Base-by-base conservation (phyloP, 495 filamentous ascomycete species). In the Lophium mytilinum region DNA sequence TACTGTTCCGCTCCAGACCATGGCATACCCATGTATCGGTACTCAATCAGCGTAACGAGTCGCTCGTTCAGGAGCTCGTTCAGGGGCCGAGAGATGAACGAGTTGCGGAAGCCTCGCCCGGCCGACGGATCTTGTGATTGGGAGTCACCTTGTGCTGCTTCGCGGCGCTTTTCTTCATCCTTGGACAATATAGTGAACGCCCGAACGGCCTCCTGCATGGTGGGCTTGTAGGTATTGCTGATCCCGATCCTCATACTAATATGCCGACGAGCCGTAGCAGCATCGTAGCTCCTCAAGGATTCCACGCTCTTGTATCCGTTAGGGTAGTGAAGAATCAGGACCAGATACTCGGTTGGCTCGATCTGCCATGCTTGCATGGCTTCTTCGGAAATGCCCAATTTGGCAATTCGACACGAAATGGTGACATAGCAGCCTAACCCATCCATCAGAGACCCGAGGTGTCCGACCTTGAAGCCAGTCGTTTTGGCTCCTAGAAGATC, bases 351-450 rank as follows among this genome's bases (percentile, higher is more conserved):
- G 0, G 72, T 68, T 0, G 73, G 67, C 12, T 78, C 65, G 15
- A 97, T 68, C 50, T 83, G 75, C 92, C 92, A 97, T 12, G 89
- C 86, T 60, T 82, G 77, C 70, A 86, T 76, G 1, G 81, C 86
- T 58, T 91, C 88, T 30, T 86, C 77, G 2, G 89, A 89, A 30
- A 97, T 80, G 1, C 78, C 84, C 1, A 96, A 77, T 58, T 86
- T 86, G 0, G 73, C 71, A 48, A 89, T 78, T 0, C 83, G 83
- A 45, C 86, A 78, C 0, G 85, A 85, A 7, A 95, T 57, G 35
- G 80, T 84, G 50, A 89, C 62, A 19, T 78, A 76, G 37, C 76
- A 80, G 9, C 72, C 65, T 14, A 51, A 41, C 7, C 66, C 65
- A 15, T 76, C 68, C 4, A 74, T 64, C 9, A 81, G 65, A 9